Conservation (phyloP, 768 basidiomycete species). For the Brasilioporus rufonigricans region DNA sequence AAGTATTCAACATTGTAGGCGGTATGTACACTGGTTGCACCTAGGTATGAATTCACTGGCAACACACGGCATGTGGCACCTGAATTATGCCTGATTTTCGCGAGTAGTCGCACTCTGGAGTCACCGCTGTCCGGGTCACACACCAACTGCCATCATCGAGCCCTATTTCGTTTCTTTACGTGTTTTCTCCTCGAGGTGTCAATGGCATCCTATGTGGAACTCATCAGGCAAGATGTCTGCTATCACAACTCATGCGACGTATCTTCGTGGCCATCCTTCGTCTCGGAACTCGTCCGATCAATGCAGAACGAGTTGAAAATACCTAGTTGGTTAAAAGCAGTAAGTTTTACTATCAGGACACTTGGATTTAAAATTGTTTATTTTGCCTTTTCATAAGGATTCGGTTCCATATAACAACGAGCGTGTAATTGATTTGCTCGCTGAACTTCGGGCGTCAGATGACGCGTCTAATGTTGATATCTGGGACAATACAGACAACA, state of each 20-base stretch:
- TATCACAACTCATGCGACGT: neutral
- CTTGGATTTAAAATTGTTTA: neutral
- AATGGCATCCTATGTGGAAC: neutral
- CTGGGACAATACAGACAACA: neutral
- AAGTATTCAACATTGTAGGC: too few relatives aligned
- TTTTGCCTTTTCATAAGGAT: neutral
- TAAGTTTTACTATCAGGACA: neutral
- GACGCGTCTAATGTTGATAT: neutral
- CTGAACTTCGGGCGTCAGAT: neutral
- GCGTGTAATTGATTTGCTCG: neutral
- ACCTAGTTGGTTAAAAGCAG: slow-evolving; percentile 2
- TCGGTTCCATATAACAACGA: neutral
- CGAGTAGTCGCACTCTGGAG: neutral
- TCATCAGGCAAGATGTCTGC: neutral
- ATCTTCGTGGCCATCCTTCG: neutral
- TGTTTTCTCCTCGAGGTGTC: neutral
- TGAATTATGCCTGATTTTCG: neutral
- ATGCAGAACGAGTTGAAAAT: neutral
- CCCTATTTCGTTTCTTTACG: neutral
- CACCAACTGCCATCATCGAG: too few relatives aligned
- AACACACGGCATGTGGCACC: too few relatives aligned
- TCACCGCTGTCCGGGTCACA: neutral
- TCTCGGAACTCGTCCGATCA: neutral
- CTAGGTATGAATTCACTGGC: neutral
- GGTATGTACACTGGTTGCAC: neutral